A percentile compares a stretch with the other conserved stretches of the same genome.
Evolutionary conservation across 371 early-diverging fungal genomes (phyloP).

Genomic region (Gilbertella persicaria): DNA sequence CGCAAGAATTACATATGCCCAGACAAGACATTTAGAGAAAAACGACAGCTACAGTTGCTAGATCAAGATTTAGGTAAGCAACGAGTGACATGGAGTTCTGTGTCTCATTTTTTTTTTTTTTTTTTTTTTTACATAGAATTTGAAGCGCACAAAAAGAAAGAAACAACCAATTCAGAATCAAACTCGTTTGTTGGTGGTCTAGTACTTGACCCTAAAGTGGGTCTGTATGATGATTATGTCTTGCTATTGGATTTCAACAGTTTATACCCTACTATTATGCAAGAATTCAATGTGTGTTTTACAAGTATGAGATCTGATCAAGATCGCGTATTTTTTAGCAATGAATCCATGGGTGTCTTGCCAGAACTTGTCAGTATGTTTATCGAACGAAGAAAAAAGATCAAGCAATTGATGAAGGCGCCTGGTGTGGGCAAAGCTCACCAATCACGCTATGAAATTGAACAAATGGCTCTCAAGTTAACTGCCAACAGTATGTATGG

Average conservation of each 20-base stretch:
- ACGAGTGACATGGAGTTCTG: neutral
- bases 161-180: constrained; percentile 48
- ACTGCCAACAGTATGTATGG: constrained; percentile 99
- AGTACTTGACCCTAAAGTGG: constrained; percentile 97
- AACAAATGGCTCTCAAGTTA: constrained; percentile 96
- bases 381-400: constrained; percentile 88
- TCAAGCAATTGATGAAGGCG: constrained; percentile 89
- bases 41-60: neutral
- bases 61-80: constrained; percentile 2
- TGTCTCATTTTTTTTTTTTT: constrained; percentile 3
- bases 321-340: constrained; percentile 22
- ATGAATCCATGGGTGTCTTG: constrained; percentile 74
- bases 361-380: constrained; percentile 90
- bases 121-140: constrained; percentile 6
- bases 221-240: constrained; percentile 94
- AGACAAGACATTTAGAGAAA: constrained; percentile 53
- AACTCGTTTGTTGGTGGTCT: constrained; percentile 92
- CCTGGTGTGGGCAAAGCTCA: neutral
- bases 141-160: constrained; percentile 41
- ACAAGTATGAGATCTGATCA: constrained; percentile 77
- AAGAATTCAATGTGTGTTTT: constrained; percentile 99
- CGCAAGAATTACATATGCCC: constrained; percentile 81
- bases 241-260: constrained; percentile 98
- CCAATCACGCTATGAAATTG: constrained; percentile 68
- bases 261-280: constrained; percentile 99